phyloP scores from a whole-genome alignment of 305 asterid genomes.

The Rubia peregrina region DNA sequence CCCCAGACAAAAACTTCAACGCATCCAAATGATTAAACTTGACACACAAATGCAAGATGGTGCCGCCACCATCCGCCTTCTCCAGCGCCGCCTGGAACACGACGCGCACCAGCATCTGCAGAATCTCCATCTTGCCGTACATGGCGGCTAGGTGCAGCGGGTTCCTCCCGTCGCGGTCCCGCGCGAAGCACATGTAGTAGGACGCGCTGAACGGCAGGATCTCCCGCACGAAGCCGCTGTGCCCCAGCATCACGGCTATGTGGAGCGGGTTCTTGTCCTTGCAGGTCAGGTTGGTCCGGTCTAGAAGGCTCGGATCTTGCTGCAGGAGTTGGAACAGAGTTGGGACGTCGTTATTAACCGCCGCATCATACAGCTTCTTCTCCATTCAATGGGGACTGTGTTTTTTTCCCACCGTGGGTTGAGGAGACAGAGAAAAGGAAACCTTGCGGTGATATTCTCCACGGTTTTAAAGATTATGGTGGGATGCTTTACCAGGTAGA shows the following conservation, averaged over 20 bases:
- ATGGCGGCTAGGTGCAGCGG: conserved; percentile 35
- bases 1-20: conserved; percentile 22
- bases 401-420: not conserved
- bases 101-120: conserved; percentile 24
- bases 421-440: too few relatives aligned
- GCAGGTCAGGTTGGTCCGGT: not conserved
- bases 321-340: not conserved
- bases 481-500: not conserved
- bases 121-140: conserved; percentile 21
- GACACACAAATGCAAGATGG: conserved; percentile 35
- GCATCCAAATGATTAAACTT: conserved; percentile 26
- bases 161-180: conserved; percentile 29
- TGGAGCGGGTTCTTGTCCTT: conserved; percentile 27
- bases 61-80: conserved; percentile 26
- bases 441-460: too few relatives aligned
- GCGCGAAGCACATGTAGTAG: conserved; percentile 12
- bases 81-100: conserved; percentile 20
- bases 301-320: conserved; percentile 10
- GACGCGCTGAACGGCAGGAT: conserved; percentile 15
- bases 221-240: conserved; percentile 14
- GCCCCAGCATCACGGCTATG: conserved; percentile 23
- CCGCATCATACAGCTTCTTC: conserved; percentile 4
- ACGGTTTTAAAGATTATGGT: not conserved
- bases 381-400: not conserved
- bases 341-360: not conserved